phyloP scores from a whole-genome alignment of 116 monocot species.

The Zostera marina region DNA sequence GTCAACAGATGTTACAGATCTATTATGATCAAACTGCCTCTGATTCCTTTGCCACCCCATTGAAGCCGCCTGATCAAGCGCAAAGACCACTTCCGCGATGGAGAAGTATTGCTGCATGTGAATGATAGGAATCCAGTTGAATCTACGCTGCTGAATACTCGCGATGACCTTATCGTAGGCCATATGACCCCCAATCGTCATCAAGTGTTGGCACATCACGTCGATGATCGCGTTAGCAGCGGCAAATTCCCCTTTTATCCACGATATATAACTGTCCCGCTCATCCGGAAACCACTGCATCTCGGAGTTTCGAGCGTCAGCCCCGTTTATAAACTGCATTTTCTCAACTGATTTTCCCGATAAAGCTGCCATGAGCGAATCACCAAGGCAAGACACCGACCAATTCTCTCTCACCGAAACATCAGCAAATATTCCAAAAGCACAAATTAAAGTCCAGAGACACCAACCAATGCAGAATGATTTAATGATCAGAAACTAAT shows the following conservation, averaged over 20 bases:
- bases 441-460: background rate
- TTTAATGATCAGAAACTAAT: too few relatives aligned
- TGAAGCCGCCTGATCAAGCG: slow-evolving; percentile 49
- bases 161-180: slow-evolving; percentile 47
- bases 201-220: slow-evolving; percentile 44
- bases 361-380: slow-evolving; percentile 18
- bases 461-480: slow-evolving; percentile 1
- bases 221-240: slow-evolving; percentile 85
- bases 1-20: slow-evolving; percentile 9
- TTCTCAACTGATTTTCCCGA: slow-evolving; percentile 17
- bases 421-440: background rate
- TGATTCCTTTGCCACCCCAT: slow-evolving; percentile 31
- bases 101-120: slow-evolving; percentile 77
- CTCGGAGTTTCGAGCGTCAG: slow-evolving; percentile 3
- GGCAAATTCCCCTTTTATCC: slow-evolving; percentile 66
- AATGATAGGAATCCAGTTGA: slow-evolving; percentile 54
- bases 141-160: slow-evolving; percentile 48
- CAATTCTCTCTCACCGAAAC: slow-evolving; percentile 1
- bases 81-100: slow-evolving; percentile 32
- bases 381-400: background rate
- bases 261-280: slow-evolving; percentile 54
- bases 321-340: slow-evolving; percentile 15
- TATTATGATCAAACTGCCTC: slow-evolving; percentile 9
- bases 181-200: slow-evolving; percentile 25
- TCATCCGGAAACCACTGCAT: slow-evolving; percentile 47